Conservation (phyloP, 2,329 filamentous ascomycete genomes). For the Xylariaceae sp. region DNA sequence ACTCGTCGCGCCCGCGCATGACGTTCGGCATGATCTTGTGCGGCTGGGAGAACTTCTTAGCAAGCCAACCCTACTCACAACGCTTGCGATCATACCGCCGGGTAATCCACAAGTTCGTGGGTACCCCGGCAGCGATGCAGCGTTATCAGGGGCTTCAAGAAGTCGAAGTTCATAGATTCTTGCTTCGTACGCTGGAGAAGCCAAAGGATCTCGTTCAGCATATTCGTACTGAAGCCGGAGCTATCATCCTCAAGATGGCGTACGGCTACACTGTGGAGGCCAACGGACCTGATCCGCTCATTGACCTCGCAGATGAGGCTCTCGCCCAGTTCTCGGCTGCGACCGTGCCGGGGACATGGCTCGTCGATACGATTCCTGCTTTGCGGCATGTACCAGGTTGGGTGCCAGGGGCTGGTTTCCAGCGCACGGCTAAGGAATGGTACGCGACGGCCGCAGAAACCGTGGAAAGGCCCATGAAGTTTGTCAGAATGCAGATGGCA, state of each 20-base stretch:
- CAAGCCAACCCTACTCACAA: slow-evolving; percentile 18
- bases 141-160: slow-evolving; percentile 9
- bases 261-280: slow-evolving; percentile 26
- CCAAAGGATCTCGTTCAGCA: slow-evolving; percentile 7
- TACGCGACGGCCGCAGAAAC: slow-evolving; percentile 5
- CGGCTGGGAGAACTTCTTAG: slow-evolving; percentile 20
- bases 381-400: slow-evolving; percentile 22
- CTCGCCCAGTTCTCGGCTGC: slow-evolving; percentile 16
- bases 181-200: slow-evolving; percentile 10
- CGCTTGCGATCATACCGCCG: slow-evolving; percentile 22
- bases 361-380: slow-evolving; percentile 24
- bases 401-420: slow-evolving; percentile 24
- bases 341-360: slow-evolving; percentile 16
- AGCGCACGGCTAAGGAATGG: slow-evolving; percentile 14
- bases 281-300: slow-evolving; percentile 18
- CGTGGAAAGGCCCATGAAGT: slow-evolving; percentile 15
- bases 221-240: slow-evolving; percentile 20
- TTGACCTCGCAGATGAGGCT: slow-evolving; percentile 12
- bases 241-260: slow-evolving; percentile 22
- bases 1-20: slow-evolving; percentile 26
- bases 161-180: slow-evolving; percentile 10
- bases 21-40: slow-evolving; percentile 21
- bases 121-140: slow-evolving; percentile 19
- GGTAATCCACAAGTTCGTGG: slow-evolving; percentile 23
- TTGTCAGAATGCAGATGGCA: slow-evolving; percentile 16